Evolutionary conservation across 345 rosid species (phyloP), one percentile per base, ranked within the genome.

Genomic region (Eucalyptus curtisii): DNA sequence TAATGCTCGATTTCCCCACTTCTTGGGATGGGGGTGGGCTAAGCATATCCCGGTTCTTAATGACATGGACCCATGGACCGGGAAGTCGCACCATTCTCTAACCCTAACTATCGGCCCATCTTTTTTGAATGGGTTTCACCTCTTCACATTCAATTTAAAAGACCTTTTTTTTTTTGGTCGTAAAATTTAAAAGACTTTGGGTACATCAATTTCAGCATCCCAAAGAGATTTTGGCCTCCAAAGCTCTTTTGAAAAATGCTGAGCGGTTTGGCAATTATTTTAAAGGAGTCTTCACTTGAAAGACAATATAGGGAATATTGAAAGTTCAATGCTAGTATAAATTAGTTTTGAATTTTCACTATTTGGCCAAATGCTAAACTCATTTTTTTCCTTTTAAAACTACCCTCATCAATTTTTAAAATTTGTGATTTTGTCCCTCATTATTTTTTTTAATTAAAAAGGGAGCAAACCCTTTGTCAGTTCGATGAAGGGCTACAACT

Each of bases 401-500:
- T 52, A 3, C 10, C 2, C 2, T 52, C 57, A 20, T 19, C 25
- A 20, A 52, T 52, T 52, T 25, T 7, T 52, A 1, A 52, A 52
- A 20, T 0, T 52, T 52, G 7, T 52, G 4, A 52, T 52, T 8
- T 52, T 20, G 9, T 20, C 25, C 57, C 57, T 8, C 2, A 52
- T 52, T 52, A 3, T 52, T 8, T 49, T 49, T 48, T 52, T 19
- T 19, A 3, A 7, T 52, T 52, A 19, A 52, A 52, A 52, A 52
- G 19, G 0, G 5, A 52, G 5, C 25, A 52, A 52, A 20, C 10
- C 25, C 57, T 52, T 52, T 52, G 22, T 52, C 4, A 2, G 1
- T 7, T 2, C 0, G 4, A 52, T 10, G 0, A 20, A 52, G 25
- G 4, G 25, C 25, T 52, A 52, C 0, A 0, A 0, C 25, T 20